Evolutionary conservation across 345 rosid species (phyloP), one percentile per base, ranked within the genome.

Genomic region (Eucalyptus sideroxylon): DNA sequence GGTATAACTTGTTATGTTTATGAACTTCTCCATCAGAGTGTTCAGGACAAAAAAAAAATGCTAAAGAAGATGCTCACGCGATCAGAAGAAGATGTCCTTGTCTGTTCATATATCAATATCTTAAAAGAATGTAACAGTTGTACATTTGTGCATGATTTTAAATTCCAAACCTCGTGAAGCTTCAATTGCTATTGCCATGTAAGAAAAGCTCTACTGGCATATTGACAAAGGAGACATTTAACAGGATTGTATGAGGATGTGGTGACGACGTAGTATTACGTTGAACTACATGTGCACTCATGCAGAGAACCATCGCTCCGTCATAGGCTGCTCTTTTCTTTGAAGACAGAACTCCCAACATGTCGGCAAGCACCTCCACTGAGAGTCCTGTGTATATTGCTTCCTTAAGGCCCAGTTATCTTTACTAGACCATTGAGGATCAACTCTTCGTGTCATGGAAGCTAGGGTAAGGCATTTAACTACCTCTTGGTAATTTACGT

Each of bases 11-110:
- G 96, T 89, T 95, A 92, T 93, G 94, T 98, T 9, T 96, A 97
- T 17, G 96, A 97, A 90, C 97, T 97, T 90, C 95, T 98, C 23
- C 95, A 94, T 86, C 97, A 97, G 92, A 98, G 96, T 80, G 93
- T 97, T 90, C 94, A 94, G 93, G 95, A 98, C 89, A 47, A 98
- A 93, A 4, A 50, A 91, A 91, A 94, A 91, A 90, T 92, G 87
- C 91, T 89, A 90, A 96, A 93, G 95, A 94, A 93, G 91, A 95
- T 93, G 91, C 90, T 89, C 45, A 87, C 88, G 26, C 88, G 88
- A 89, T 82, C 86, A 49, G 10, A 59, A 87, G 65, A 90, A 56
- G 90, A 50, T 40, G 11, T 67, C 88, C 50, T 65, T 49, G 53
- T 81, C n/a, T 87, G 91, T 53, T 80, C 65, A 87, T 72, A 44